A percentile compares a stretch with the other conserved stretches of the same genome.
phyloP scores from a whole-genome alignment of 169 alveolate species.

The Neospora caninum region DNA sequence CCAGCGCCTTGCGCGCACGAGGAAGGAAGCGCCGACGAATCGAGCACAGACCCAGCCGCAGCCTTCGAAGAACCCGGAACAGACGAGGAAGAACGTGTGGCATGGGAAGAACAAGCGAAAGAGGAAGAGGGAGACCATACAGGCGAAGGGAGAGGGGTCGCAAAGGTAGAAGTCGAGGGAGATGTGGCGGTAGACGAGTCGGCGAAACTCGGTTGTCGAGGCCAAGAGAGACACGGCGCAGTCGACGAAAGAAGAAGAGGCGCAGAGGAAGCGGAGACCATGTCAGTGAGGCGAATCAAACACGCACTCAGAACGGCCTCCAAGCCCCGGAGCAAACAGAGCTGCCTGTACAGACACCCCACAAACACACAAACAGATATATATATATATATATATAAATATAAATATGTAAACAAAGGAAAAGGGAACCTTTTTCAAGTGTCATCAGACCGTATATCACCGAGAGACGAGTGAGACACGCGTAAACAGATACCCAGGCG shows the following conservation, averaged over 20 bases:
- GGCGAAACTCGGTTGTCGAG: background rate
- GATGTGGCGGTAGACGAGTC: background rate
- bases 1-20: too few relatives aligned
- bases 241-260: background rate
- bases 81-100: too few relatives aligned
- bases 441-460: too few relatives aligned
- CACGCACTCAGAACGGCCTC: background rate
- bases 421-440: background rate
- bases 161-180: background rate
- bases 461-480: too few relatives aligned
- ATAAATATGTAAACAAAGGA: background rate
- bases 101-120: too few relatives aligned
- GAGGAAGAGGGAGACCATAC: background rate
- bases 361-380: background rate
- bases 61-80: too few relatives aligned
- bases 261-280: background rate
- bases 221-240: background rate
- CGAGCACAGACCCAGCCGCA: too few relatives aligned
- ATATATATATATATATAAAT: constrained; percentile 4
- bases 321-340: background rate
- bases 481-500: too few relatives aligned
- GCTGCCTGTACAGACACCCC: background rate
- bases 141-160: background rate
- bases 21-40: too few relatives aligned
- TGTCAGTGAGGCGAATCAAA: background rate